phyloP scores from a whole-genome alignment of 2,329 filamentous ascomycete species.

The Venturia asperata region DNA sequence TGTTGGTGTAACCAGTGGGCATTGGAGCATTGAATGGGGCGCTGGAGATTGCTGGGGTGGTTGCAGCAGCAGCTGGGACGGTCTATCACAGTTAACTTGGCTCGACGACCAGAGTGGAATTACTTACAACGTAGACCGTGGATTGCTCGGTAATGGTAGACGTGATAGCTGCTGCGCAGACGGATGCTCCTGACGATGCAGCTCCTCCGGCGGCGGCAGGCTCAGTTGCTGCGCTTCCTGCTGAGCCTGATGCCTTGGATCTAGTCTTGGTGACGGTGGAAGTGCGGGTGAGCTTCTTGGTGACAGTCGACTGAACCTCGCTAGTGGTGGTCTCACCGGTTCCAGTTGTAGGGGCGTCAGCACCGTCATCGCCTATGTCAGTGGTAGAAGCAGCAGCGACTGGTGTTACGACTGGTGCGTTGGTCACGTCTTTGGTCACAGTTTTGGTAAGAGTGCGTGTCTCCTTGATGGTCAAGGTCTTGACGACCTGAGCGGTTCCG shows the following conservation, averaged over 20 bases:
- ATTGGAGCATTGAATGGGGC: neutral
- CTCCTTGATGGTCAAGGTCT: neutral
- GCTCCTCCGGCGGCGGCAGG: neutral
- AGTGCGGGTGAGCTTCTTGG: neutral
- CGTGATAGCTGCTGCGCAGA: slow-evolving; percentile 5
- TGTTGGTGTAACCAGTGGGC: neutral
- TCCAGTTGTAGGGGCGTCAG: neutral
- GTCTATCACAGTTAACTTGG: neutral
- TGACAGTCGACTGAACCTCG: neutral
- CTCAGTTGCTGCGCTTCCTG: neutral
- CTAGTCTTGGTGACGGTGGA: neutral
- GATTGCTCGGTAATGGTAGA: slow-evolving; percentile 1
- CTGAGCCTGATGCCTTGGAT: no score
- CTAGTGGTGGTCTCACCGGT: neutral
- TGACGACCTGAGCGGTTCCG: slow-evolving; percentile 2
- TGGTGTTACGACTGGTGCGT: neutral
- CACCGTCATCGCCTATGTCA: neutral
- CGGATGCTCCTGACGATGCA: neutral
- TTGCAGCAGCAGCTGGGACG: slow-evolving; percentile 1
- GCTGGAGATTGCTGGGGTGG: neutral
- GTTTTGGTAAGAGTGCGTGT: slow-evolving; percentile 7
- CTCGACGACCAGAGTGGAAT: neutral
- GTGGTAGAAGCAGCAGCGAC: neutral
- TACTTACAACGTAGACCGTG: slow-evolving; percentile 9
- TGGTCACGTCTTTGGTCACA: neutral